Conservation (phyloP, 2,329 filamentous ascomycete species). For the Tolypocladium cylindrosporum region DNA sequence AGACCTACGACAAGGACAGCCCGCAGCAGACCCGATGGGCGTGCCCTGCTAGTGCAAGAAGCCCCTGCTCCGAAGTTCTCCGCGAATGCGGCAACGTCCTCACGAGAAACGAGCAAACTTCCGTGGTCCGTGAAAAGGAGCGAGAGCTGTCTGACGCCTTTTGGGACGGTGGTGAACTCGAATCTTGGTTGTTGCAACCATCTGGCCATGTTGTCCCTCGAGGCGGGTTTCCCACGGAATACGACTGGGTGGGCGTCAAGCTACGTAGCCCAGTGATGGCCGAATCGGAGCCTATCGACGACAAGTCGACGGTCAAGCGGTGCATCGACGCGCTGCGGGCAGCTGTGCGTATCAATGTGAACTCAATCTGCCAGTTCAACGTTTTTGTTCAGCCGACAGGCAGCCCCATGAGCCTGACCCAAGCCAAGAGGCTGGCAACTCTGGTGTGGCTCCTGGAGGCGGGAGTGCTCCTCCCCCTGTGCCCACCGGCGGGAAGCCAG, state of each 20-base stretch:
- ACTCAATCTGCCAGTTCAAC: conserved; percentile 13
- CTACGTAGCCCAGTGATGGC: conserved; percentile 10
- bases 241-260: conserved; percentile 16
- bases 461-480: conserved; percentile 2
- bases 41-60: conserved; percentile 7
- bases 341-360: conserved; percentile 10
- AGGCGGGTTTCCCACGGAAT: conserved; percentile 8
- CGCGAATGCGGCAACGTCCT: not conserved
- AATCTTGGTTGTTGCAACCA: conserved; percentile 8
- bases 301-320: not conserved
- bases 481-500: not conserved
- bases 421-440: conserved; percentile 6
- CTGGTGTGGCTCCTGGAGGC: conserved; percentile 8
- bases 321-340: conserved; percentile 5
- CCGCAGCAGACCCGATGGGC: conserved; percentile 5
- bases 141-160: not conserved
- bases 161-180: not conserved
- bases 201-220: conserved; percentile 4
- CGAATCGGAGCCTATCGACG: not conserved
- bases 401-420: not conserved
- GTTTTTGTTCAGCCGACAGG: conserved; percentile 1
- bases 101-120: not conserved
- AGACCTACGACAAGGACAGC: not conserved
- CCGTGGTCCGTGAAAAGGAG: conserved; percentile 3
- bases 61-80: conserved; percentile 2